Base-by-base conservation (phyloP, 139 green algal species). In the Micractinium conductrix region DNA sequence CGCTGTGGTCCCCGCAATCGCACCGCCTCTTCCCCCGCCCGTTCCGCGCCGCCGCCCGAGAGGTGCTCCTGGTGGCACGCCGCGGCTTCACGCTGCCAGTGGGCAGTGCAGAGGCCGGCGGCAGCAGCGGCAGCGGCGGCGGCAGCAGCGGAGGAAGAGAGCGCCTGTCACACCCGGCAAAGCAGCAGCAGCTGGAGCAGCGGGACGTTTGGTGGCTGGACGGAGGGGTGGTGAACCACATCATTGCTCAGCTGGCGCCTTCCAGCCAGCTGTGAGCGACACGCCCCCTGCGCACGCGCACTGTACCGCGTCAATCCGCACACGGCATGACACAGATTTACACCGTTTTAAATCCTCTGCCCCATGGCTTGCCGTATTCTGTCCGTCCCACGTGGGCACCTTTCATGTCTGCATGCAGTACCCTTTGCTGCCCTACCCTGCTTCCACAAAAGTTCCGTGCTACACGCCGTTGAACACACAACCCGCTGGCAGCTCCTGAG, bases 71-170 rank as follows among this genome's bases (percentile, higher is more conserved):
- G 22, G 24, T 69, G 35, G 74, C 74, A 2, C 53, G 45, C 21
- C 37, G 74, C 38, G 74, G 74, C 74, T 81, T 81, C 48, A 37
- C 33, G 2, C 8, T 81, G 55, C 55, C 55, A 65, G 19, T 30
- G 16, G 55, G 26, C 5, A 5, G 16, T 65, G 55, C 55, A 30
- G 21, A 26, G 55, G 16, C 60, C 60, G 17, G 37, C 38, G 22
- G 69, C 40, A 37, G 65, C 69, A 55, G 69, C 3, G 40, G 38
- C 38, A 53, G 38, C 38, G 22, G 17, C 4, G 5, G 4, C 28
- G 26, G 55, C 55, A 63, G 55, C 55, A 17, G 9, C 55, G 55
- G 26, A n/a, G n/a, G n/a, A n/a, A n/a, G n/a, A n/a, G n/a, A n/a
- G 55, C 9, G 55, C 21, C 26, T 22, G 55, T 22, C 55, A 5